Evolutionary conservation across 176 grass and related monocot genomes (phyloP).

Genomic region (Aegilops sharonensis): DNA sequence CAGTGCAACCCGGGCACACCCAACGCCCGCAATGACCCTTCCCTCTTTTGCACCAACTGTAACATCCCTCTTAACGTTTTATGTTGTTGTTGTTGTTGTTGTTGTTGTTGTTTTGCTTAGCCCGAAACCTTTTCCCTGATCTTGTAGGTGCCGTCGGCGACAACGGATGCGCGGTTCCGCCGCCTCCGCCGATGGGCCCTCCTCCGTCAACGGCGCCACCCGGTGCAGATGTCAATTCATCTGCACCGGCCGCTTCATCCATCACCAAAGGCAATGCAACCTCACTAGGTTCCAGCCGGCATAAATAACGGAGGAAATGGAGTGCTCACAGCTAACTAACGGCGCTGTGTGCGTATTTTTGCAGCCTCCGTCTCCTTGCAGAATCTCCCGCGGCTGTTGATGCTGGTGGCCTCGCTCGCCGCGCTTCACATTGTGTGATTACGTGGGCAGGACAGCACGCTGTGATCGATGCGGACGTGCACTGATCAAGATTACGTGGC

Average conservation of each 20-base stretch:
- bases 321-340: not conserved
- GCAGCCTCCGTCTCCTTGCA: not conserved
- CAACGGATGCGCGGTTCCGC: not conserved
- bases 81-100: no score
- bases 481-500: not conserved
- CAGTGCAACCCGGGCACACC: not conserved
- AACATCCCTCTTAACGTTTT: not conserved
- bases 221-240: not conserved
- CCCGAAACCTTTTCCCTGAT: not conserved
- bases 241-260: not conserved
- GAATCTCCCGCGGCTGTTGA: not conserved
- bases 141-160: not conserved
- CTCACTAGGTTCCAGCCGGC: slow-evolving; percentile 11
- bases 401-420: not conserved
- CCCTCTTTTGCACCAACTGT: slow-evolving; percentile 30
- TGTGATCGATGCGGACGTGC: not conserved
- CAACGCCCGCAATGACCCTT: slow-evolving; percentile 23
- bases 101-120: not conserved
- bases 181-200: not conserved
- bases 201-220: not conserved
- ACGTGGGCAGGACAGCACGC: no score
- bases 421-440: not conserved
- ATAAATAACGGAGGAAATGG: not conserved
- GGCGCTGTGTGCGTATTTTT: not conserved
- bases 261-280: slow-evolving; percentile 21